phyloP scores from a whole-genome alignment of 2,329 filamentous ascomycete genomes.

The Colletotrichum tabaci region DNA sequence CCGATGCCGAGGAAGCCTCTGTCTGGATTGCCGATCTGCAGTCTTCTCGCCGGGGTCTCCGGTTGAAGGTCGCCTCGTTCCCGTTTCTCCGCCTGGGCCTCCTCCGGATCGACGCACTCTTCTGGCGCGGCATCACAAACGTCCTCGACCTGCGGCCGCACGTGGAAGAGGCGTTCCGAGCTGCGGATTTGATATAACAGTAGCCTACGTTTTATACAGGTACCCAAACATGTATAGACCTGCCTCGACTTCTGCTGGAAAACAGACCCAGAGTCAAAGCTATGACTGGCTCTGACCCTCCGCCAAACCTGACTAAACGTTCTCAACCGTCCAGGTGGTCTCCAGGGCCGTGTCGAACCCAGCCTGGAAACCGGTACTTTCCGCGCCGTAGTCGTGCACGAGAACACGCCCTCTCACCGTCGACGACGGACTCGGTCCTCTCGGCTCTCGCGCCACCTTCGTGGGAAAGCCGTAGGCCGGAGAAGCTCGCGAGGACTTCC shows the following conservation, averaged over 20 bases:
- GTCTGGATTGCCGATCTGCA: slow-evolving; percentile 41
- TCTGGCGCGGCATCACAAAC: slow-evolving; percentile 44
- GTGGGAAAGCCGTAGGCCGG: slow-evolving; percentile 54
- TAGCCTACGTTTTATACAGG: too few relatives aligned
- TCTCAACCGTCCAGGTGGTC: slow-evolving; percentile 50
- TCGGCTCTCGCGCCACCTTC: slow-evolving; percentile 62
- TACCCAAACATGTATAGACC: too few relatives aligned
- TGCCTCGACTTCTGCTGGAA: background rate
- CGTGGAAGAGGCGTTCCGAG: slow-evolving; percentile 32
- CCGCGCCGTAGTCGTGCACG: slow-evolving; percentile 62
- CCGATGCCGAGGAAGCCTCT: slow-evolving; percentile 30
- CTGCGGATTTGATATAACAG: background rate
- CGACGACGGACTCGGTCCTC: slow-evolving; percentile 51
- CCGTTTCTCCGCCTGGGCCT: slow-evolving; percentile 43
- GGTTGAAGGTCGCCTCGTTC: slow-evolving; percentile 43
- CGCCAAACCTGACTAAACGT: slow-evolving; percentile 43
- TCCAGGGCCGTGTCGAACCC: slow-evolving; percentile 58
- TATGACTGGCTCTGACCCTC: background rate
- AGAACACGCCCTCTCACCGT: slow-evolving; percentile 45
- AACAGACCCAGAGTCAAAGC: background rate
- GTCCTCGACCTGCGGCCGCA: slow-evolving; percentile 43
- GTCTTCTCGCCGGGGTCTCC: slow-evolving; percentile 37
- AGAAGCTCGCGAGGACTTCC: slow-evolving; percentile 52
- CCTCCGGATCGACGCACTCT: slow-evolving; percentile 44
- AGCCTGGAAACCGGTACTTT: slow-evolving; percentile 62